These are phyloP conservation scores for Fusarium globosum DNA, from an alignment of 2,329 filamentous ascomycete genomes.

Conservation along the genomic window DNA sequence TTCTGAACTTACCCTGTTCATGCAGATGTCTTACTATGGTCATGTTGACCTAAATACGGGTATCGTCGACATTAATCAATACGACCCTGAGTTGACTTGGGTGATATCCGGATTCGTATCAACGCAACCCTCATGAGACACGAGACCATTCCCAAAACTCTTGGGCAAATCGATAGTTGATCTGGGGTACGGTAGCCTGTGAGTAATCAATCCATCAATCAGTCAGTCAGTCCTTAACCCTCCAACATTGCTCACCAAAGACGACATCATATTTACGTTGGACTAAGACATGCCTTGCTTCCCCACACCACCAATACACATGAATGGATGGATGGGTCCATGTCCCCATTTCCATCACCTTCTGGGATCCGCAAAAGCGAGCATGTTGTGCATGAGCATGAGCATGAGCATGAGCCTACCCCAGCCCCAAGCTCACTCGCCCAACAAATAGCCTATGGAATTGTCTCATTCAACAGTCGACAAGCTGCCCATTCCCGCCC, in stretches of 20 bases:
- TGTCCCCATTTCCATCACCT: conserved; percentile 13
- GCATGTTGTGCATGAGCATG: conserved; percentile 37
- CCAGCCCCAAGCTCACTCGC: conserved; percentile 5
- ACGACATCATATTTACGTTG: conserved; percentile 37
- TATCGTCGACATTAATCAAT: not conserved
- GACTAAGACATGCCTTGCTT: conserved; percentile 23
- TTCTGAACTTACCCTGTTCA: not conserved
- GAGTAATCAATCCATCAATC: not conserved
- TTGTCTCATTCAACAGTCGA: conserved; percentile 2
- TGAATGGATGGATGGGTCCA: not conserved
- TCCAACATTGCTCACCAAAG: not conserved
- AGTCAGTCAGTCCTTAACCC: not conserved
- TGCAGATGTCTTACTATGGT: not conserved
- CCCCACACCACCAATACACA: conserved; percentile 35
- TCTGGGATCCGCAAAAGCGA: conserved; percentile 37
- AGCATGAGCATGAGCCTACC: conserved; percentile 15
- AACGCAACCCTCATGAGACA: conserved; percentile 16
- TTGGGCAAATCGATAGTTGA: not conserved
- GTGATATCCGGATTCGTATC: conserved; percentile 22
- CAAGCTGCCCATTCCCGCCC: conserved; percentile 16
- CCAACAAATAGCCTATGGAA: conserved; percentile 29
- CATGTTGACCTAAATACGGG: not conserved
- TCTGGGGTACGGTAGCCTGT: conserved; percentile 25
- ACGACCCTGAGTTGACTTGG: conserved; percentile 3
- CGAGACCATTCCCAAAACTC: conserved; percentile 21